Evolutionary conservation across 2,329 filamentous ascomycete genomes (phyloP).

Genomic region (Leptographium galeiforme): DNA sequence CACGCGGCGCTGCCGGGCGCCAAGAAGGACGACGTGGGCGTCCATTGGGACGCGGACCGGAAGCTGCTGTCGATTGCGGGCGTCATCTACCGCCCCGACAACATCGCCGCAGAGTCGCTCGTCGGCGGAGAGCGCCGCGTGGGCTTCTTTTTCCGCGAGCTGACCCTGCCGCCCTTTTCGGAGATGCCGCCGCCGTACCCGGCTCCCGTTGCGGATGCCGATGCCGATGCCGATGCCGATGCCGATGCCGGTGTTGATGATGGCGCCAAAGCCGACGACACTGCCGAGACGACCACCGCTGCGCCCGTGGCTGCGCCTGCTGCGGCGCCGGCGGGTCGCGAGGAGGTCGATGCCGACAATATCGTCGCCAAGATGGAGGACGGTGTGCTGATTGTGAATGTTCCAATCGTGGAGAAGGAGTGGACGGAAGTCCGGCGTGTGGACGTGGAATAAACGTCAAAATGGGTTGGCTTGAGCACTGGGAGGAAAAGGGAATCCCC

Average conservation of each 20-base stretch:
- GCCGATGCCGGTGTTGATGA: conserved; percentile 21
- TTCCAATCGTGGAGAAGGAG: conserved; percentile 58
- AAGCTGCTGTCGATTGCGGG: conserved; percentile 54
- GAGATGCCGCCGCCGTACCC: background rate
- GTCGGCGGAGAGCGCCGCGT: conserved; percentile 54
- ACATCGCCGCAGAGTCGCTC: conserved; percentile 54
- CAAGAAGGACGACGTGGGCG: conserved; percentile 55
- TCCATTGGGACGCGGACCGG: conserved; percentile 62
- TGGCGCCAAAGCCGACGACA: background rate
- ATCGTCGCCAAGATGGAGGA: conserved; percentile 70
- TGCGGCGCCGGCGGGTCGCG: conserved; percentile 27
- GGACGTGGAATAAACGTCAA: conserved; percentile 25
- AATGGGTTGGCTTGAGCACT: too few species aligned
- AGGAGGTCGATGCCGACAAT: conserved; percentile 49
- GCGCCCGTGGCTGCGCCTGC: conserved; percentile 30
- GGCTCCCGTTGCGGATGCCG: background rate
- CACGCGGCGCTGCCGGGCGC: conserved; percentile 64
- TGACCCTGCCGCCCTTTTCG: conserved; percentile 41
- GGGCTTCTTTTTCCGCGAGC: conserved; percentile 59
- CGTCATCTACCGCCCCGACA: conserved; percentile 57
- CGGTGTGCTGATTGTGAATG: conserved; percentile 61
- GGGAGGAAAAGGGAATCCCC: too few species aligned
- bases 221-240: too few species aligned
- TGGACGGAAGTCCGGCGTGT: conserved; percentile 51
- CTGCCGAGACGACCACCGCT: background rate